Evolutionary conservation across 495 filamentous ascomycete species (phyloP).

Genomic region (Aspergillus affinis): DNA sequence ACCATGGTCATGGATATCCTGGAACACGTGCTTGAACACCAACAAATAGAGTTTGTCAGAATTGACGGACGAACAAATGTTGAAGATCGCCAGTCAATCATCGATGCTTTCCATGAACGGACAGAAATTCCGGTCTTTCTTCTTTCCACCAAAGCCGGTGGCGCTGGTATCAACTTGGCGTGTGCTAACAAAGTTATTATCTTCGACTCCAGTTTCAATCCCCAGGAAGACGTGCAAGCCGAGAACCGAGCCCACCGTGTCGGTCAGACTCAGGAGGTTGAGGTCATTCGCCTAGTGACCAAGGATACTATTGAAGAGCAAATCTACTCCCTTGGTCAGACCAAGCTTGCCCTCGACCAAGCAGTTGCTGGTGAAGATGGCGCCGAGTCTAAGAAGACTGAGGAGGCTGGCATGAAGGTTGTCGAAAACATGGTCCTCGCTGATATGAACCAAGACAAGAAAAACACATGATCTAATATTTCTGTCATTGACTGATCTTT

Average conservation of each 20-base stretch:
- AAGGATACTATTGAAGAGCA: conserved; percentile 88
- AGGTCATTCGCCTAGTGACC: conserved; percentile 80
- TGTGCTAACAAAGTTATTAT: conserved; percentile 97
- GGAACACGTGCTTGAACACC: conserved; percentile 72
- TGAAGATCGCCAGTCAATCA: conserved; percentile 76
- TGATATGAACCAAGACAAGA: conserved; percentile 27
- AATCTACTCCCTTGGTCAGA: conserved; percentile 83
- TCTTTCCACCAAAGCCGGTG: conserved; percentile 88
- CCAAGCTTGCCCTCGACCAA: conserved; percentile 89
- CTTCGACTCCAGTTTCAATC: conserved; percentile 94
- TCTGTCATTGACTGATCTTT: too few species aligned
- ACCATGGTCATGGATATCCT: conserved; percentile 89
- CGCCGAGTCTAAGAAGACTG: conserved; percentile 47
- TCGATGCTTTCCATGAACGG: conserved; percentile 76
- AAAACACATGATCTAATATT: not conserved
- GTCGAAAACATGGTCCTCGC: conserved; percentile 64
- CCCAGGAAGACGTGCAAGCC: conserved; percentile 93
- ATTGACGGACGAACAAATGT: conserved; percentile 86
- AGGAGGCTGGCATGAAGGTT: conserved; percentile 57
- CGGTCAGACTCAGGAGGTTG: conserved; percentile 85
- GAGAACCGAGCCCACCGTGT: conserved; percentile 96
- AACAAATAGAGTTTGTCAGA: conserved; percentile 71
- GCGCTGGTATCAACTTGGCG: conserved; percentile 91
- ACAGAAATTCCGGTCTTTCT: conserved; percentile 84
- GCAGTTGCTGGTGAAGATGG: conserved; percentile 68